Percentiles rank a stretch among this genome's conserved stretches.
phyloP scores from a whole-genome alignment of 2,329 filamentous ascomycete species.

The Berkeleyomyces basicola region DNA sequence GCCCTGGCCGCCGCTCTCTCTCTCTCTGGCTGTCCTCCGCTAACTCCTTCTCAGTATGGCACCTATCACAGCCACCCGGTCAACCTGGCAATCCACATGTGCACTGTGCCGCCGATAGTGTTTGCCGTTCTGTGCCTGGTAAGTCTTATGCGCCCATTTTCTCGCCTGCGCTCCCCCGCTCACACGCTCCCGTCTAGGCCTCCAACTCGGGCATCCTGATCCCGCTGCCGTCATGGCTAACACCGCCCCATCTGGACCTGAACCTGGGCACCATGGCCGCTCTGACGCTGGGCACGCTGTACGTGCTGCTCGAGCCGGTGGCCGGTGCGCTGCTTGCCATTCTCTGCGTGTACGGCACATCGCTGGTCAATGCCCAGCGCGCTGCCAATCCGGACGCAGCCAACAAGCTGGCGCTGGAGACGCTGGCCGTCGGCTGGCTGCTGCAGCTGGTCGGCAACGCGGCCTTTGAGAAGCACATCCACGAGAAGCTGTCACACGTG shows the following conservation, averaged over 20 bases:
- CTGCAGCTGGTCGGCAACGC: conserved; percentile 87
- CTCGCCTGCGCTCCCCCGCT: neutral
- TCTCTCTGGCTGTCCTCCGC: neutral
- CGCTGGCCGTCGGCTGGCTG: conserved; percentile 67
- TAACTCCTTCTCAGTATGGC: conserved; percentile 45
- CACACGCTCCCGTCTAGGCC: conserved; percentile 25
- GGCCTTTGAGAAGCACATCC: conserved; percentile 56
- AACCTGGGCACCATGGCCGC: conserved; percentile 50
- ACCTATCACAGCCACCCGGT: conserved; percentile 65
- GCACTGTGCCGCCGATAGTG: conserved; percentile 61
- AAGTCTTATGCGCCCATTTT: conserved; percentile 17
- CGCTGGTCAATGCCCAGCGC: conserved; percentile 58
- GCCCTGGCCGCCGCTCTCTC: neutral
- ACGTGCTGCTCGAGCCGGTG: conserved; percentile 85
- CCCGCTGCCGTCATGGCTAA: conserved; percentile 48
- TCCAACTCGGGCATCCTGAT: conserved; percentile 48
- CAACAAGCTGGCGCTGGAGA: conserved; percentile 41
- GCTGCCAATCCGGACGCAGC: conserved; percentile 33
- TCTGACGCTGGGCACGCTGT: conserved; percentile 58
- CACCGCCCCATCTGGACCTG: conserved; percentile 47
- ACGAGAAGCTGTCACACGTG: conserved; percentile 55
- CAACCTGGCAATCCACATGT: conserved; percentile 65
- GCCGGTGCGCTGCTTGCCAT: conserved; percentile 64
- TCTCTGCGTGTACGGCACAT: conserved; percentile 59
- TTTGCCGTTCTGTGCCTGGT: conserved; percentile 57